These are phyloP conservation scores for Phycomyces nitens DNA, from an alignment of 192 early-diverging fungal species.

Conservation along the genomic window DNA sequence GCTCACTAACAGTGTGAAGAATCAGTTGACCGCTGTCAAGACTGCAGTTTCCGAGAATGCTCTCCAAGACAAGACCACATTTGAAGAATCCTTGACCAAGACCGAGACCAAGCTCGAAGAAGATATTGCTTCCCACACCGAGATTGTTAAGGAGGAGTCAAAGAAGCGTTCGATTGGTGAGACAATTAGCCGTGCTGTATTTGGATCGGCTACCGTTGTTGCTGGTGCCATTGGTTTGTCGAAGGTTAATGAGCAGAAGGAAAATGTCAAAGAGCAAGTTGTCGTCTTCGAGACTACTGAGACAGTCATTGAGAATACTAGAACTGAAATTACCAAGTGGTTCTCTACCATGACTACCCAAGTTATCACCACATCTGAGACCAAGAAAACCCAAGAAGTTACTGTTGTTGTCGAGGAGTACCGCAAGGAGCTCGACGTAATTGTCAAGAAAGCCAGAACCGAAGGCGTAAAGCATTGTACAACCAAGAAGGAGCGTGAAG, in stretches of 20 bases:
- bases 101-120: slow-evolving; percentile 1
- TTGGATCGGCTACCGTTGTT: slow-evolving; percentile 13
- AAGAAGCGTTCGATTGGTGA: slow-evolving; percentile 6
- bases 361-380: neutral
- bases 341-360: neutral
- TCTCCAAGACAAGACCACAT: neutral
- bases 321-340: neutral
- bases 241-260: neutral
- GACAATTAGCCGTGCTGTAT: neutral
- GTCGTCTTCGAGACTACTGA: neutral
- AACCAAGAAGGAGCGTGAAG: neutral
- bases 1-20: neutral
- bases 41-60: neutral
- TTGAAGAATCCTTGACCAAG: neutral
- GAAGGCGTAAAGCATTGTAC: neutral
- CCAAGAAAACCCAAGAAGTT: neutral
- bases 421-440: slow-evolving; percentile 10
- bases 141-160: slow-evolving; percentile 1
- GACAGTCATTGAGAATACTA: neutral
- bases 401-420: slow-evolving; percentile 1
- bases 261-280: neutral
- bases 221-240: slow-evolving; percentile 6
- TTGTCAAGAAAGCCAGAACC: slow-evolving; percentile 10
- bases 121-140: neutral
- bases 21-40: neutral